Base-by-base conservation (phyloP, 2,329 filamentous ascomycete genomes). In the Hymenoscyphus infarciens region DNA sequence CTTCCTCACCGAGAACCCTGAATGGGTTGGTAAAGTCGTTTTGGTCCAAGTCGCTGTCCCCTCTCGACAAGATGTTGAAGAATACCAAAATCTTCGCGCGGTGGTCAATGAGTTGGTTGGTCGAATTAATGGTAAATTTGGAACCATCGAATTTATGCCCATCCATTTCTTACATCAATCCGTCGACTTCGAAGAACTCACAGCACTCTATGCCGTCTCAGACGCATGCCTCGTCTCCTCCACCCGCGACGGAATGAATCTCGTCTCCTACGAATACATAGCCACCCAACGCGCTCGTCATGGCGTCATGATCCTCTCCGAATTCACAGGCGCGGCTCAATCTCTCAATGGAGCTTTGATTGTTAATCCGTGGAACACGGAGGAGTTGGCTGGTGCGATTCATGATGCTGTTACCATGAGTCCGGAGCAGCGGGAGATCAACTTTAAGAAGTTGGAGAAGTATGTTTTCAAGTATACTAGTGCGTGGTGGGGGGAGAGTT, bases 101-200 rank as follows among this genome's bases (percentile, higher is more conserved):
- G 92, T 97, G 3, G 93, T 97, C 74, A 99, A 98, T 75, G 95
- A 99, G 79, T 84, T 98, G 11, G 94, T 98, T 15, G 95, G 95
- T 42, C 87, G 94, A 65, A 98, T 99, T 79, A 99, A 99, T 74
- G 95, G 95, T 73, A 92, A 91, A 74, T 98, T 97, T 73, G 93
- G 94, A 75, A 97, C 93, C 35, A 89, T 98, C 72, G 94, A 98
- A 77, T 98, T 97, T 79, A 97, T 96, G 89, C 95, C 95, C 0
- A 98, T 99, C 70, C 95, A 98, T 77, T 98, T 97, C 80, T 87
- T 98, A 72, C 95, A 98, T 80, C 96, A 97, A 79, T 96, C 91
- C 4, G 92, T 98, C 73, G 87, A 87, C 57, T 97, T 98, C 70
- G 92, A 97, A 70, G 95, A 98, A 78, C 86, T 99, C 39, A 93